Evolutionary conservation across 768 basidiomycete genomes (phyloP).

Genomic region (Obba rivulosa): DNA sequence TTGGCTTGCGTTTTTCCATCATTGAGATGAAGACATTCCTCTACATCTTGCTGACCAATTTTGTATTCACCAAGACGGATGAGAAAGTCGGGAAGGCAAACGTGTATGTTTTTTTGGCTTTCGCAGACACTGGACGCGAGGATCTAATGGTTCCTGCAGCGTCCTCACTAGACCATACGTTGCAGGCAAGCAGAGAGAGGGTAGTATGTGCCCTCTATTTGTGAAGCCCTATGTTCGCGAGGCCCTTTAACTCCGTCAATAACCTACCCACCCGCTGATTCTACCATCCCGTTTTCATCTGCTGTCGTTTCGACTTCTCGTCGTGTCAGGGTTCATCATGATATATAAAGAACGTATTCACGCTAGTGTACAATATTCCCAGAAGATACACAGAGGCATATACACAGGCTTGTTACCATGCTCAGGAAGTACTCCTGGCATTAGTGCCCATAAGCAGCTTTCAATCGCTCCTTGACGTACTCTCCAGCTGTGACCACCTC

Average conservation of each 20-base stretch:
- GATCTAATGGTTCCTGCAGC: constrained; percentile 1
- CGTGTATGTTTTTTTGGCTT: constrained; percentile 31
- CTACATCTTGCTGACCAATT: constrained; percentile 63
- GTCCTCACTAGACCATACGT: constrained; percentile 25
- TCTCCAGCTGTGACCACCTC: constrained; percentile 78
- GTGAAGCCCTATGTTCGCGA: constrained; percentile 17
- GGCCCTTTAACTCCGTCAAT: too few relatives aligned
- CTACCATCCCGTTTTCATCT: too few relatives aligned
- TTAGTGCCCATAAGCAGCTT: constrained; percentile 64
- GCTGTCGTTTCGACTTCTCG: too few relatives aligned
- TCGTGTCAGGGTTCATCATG: too few relatives aligned
- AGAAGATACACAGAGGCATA: too few relatives aligned
- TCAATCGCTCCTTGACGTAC: constrained; percentile 73
- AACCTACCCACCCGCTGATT: too few relatives aligned
- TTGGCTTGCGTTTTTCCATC: constrained; percentile 76
- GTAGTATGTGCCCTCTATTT: constrained; percentile 25
- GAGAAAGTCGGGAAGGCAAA: constrained; percentile 75
- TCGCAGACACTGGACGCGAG: neutral
- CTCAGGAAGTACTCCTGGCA: too few relatives aligned
- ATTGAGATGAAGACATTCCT: constrained; percentile 81
- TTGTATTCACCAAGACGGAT: constrained; percentile 72
- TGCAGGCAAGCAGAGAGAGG: constrained; percentile 20
- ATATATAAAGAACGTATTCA: too few relatives aligned
- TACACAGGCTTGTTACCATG: too few relatives aligned
- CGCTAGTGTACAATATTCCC: too few relatives aligned